Base-by-base conservation (phyloP, 345 rosid species). In the Arabidopsis arenosa region DNA sequence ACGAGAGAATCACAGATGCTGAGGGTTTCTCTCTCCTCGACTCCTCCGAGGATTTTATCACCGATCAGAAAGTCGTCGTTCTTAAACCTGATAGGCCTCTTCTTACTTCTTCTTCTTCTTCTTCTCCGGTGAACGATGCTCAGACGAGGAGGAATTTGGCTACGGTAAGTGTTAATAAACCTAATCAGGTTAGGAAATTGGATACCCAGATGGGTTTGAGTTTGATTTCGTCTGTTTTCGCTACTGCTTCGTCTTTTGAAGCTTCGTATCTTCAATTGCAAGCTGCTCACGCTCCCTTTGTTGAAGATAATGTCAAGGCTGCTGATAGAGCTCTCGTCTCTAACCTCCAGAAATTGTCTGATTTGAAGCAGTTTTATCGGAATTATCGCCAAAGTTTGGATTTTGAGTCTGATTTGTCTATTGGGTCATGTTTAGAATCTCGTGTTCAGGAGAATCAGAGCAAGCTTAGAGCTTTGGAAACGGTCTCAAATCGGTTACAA, bases 371-470 rank as follows among this genome's bases (percentile, higher is more conserved):
- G 0, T 86, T 85, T 6, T 91, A 82, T 68, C 69, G 75, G 76
- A 86, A 83, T 70, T 63, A 81, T 73, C 69, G 82, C 18, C 81
- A 68, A 70, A 88, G 84, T 77, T 81, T 89, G 37, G 86, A 80
- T 60, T 77, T 80, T 47, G 85, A 55, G 12, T 45, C 53, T 3
- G 87, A 74, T 81, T 84, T 87, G 70, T 69, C 80, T 1, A 48
- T 89, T 81, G 89, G 91, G 78, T 92, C 99, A 30, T 85, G 87
- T 49, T 85, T 90, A 78, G 99, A 95, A 66, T 96, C 95, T 80
- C 86, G 82, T 43, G 99, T 95, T 10, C 89, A 88, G 52, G 97
- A 95, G 83, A 92, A 95, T 76, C 99, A 95, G 74, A 92, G 95
- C 92, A 92, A 90, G 87, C 85, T 95, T 68, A 81, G 99, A 58